phyloP scores from a whole-genome alignment of 371 early-diverging fungal species.

The Nematocida homosporus region DNA sequence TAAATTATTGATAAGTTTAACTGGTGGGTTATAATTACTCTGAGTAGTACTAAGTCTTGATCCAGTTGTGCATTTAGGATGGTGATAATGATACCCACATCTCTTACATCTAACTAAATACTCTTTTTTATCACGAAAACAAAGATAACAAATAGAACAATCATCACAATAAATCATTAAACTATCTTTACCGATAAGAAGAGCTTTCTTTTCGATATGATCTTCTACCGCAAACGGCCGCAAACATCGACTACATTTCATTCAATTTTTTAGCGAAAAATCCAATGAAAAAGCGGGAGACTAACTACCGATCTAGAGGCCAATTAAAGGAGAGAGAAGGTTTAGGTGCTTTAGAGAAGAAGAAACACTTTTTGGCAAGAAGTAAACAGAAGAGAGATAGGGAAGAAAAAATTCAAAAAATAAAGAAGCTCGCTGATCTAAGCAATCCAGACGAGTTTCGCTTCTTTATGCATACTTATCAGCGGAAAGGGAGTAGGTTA shows the following conservation, averaged over 20 bases:
- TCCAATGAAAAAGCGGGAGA: slow-evolving; percentile 46
- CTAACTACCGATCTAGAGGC: slow-evolving; percentile 51
- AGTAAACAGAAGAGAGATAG: slow-evolving; percentile 49
- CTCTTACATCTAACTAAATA: slow-evolving; percentile 15
- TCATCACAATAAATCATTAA: slow-evolving; percentile 22
- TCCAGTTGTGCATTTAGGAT: background rate
- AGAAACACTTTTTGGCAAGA: slow-evolving; percentile 53
- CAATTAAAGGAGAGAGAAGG: slow-evolving; percentile 41
- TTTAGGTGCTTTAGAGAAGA: slow-evolving; percentile 57
- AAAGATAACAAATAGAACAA: slow-evolving; percentile 29
- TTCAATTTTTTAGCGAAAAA: slow-evolving; percentile 49
- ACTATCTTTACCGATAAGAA: slow-evolving; percentile 25
- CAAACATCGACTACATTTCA: slow-evolving; percentile 50
- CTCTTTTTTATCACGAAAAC: slow-evolving; percentile 7
- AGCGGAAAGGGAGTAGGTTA: slow-evolving; percentile 21
- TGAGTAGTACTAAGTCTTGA: too few species aligned
- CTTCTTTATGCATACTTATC: slow-evolving; percentile 55
- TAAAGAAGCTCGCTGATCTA: slow-evolving; percentile 47
- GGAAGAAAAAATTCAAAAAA: slow-evolving; percentile 53
- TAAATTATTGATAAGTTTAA: too few species aligned
- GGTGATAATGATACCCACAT: slow-evolving; percentile 40
- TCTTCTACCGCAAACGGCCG: slow-evolving; percentile 16
- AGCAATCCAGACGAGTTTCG: slow-evolving; percentile 60
- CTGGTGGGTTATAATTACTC: too few species aligned
- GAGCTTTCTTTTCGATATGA: slow-evolving; percentile 20